Percentiles rank a stretch among this genome's conserved stretches.
phyloP scores from a whole-genome alignment of 2,329 filamentous ascomycete genomes.

The Thielaviopsis ethacetica region DNA sequence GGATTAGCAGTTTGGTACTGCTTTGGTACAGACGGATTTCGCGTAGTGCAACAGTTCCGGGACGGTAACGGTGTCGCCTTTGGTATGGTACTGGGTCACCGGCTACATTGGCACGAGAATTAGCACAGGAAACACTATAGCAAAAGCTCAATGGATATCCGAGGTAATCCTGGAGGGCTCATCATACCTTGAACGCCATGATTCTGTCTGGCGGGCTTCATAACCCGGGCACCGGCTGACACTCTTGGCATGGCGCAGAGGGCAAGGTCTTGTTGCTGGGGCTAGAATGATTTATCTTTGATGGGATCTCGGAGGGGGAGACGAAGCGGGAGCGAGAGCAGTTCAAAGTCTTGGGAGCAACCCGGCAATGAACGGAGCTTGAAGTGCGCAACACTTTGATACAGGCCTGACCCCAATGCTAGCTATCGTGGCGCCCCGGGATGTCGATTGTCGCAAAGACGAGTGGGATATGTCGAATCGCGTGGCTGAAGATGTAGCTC shows the following conservation, averaged over 20 bases:
- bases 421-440: background rate
- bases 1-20: conserved; percentile 71
- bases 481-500: background rate
- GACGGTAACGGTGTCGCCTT: conserved; percentile 49
- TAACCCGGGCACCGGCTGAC: background rate
- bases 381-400: background rate
- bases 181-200: conserved; percentile 8
- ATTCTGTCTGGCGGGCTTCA: conserved; percentile 4
- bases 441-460: background rate
- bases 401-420: background rate
- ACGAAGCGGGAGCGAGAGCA: too few species aligned
- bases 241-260: conserved; percentile 6
- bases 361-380: background rate
- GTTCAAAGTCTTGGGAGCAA: background rate
- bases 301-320: background rate
- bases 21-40: conserved; percentile 88
- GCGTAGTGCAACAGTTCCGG: conserved; percentile 72
- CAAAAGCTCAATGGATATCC: background rate
- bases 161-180: background rate
- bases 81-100: conserved; percentile 54
- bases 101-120: conserved; percentile 28
- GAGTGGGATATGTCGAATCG: background rate
- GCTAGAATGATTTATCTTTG: background rate
- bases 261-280: background rate
- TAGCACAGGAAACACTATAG: background rate